Evolutionary conservation across 768 basidiomycete species (phyloP).

Genomic region (Mycena vitilis): DNA sequence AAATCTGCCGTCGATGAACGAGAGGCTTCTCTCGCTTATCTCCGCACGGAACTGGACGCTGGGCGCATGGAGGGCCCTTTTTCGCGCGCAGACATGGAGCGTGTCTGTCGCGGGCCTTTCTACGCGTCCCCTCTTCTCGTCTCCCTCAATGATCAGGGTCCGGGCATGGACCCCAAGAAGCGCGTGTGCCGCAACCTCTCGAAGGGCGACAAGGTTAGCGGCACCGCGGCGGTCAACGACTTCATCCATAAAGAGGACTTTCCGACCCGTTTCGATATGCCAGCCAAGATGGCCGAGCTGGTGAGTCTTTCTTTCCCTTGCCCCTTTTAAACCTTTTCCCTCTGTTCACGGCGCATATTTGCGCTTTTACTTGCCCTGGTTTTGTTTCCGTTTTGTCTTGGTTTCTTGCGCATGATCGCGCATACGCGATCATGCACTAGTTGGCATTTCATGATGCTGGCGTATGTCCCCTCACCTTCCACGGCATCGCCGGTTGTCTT

Average conservation of each 20-base stretch:
- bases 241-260: conserved; percentile 34
- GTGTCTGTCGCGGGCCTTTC: conserved; percentile 40
- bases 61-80: conserved; percentile 30
- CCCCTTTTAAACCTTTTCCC: background rate
- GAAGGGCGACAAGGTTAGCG: conserved; percentile 12
- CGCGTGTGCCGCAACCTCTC: conserved; percentile 38
- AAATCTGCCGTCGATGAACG: background rate
- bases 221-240: conserved; percentile 32
- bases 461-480: background rate
- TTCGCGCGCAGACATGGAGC: conserved; percentile 29
- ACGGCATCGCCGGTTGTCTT: background rate
- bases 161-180: conserved; percentile 19
- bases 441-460: too few relatives aligned
- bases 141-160: conserved; percentile 29
- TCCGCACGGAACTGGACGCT: conserved; percentile 17
- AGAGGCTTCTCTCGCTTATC: conserved; percentile 22
- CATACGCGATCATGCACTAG: too few relatives aligned
- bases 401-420: too few relatives aligned
- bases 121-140: conserved; percentile 40
- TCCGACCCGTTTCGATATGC: conserved; percentile 32
- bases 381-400: too few relatives aligned
- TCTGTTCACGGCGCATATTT: background rate
- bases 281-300: conserved; percentile 27
- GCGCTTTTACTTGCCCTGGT: too few relatives aligned
- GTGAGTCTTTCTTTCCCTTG: conserved; percentile 23